Percentiles rank a stretch among this genome's conserved stretches.
These are phyloP conservation scores for Annulohypoxylon truncatum DNA, from an alignment of 2,329 filamentous ascomycete genomes.

Conservation along the genomic window DNA sequence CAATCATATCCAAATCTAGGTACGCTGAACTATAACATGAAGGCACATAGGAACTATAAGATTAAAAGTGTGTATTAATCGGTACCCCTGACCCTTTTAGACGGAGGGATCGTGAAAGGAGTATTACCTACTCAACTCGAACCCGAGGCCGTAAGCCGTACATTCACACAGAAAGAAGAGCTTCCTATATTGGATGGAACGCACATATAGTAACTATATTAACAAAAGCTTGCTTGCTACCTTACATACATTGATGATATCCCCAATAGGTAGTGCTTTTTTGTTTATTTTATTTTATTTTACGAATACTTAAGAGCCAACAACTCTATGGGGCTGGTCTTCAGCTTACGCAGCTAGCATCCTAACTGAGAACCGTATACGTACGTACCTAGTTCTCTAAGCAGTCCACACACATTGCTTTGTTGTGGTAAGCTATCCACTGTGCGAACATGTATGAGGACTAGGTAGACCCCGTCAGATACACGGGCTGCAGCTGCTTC, in stretches of 20 bases:
- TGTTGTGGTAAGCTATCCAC: background rate
- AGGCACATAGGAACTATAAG: conserved; percentile 2
- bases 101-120: background rate
- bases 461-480: conserved; percentile 8
- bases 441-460: conserved; percentile 7
- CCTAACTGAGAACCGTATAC: background rate
- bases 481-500: conserved; percentile 5
- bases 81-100: background rate
- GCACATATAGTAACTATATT: background rate
- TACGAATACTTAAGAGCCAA: background rate
- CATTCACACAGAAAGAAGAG: background rate
- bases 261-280: background rate
- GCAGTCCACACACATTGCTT: conserved; percentile 6
- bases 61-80: conserved; percentile 9
- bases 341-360: background rate
- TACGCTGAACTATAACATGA: conserved; percentile 4
- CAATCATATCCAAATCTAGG: background rate
- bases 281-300: no score
- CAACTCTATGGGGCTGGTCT: background rate
- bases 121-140: background rate
- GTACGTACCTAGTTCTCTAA: conserved; percentile 1
- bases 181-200: background rate
- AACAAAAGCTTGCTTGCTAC: background rate
- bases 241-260: background rate
- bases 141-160: background rate